Evolutionary conservation across 2,329 filamentous ascomycete genomes (phyloP).

Genomic region (Scytalidium lignicola): DNA sequence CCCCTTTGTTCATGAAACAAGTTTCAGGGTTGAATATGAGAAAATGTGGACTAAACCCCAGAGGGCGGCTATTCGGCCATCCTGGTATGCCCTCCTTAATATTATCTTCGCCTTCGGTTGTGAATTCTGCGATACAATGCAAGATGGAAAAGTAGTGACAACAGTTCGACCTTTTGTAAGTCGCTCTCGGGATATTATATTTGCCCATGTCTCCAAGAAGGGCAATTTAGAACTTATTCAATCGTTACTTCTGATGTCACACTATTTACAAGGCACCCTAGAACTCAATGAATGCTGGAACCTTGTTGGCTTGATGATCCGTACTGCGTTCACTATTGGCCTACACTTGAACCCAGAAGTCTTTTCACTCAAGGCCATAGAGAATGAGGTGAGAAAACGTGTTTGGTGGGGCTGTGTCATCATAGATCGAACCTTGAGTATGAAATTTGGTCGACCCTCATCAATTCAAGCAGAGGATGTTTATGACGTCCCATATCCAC

Average conservation of each 20-base stretch:
- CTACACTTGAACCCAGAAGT: constrained; percentile 15
- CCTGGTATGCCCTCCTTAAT: constrained; percentile 22
- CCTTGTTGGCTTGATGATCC: constrained; percentile 24
- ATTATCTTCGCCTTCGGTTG: constrained; percentile 27
- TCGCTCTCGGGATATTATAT: constrained; percentile 21
- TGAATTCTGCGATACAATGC: constrained; percentile 15
- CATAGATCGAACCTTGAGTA: background rate
- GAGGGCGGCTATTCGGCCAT: background rate
- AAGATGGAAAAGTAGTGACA: background rate
- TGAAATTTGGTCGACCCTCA: background rate
- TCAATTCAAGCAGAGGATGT: background rate
- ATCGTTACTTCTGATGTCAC: constrained; percentile 22
- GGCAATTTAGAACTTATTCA: constrained; percentile 24
- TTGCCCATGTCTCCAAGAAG: constrained; percentile 23
- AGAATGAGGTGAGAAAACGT: background rate
- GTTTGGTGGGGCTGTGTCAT: constrained; percentile 2
- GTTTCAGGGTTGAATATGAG: constrained; percentile 9
- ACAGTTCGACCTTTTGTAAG: constrained; percentile 24
- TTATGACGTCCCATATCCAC: constrained; percentile 13
- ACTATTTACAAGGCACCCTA: constrained; percentile 26
- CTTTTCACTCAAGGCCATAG: background rate
- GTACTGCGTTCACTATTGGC: constrained; percentile 25
- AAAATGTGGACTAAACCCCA: constrained; percentile 8
- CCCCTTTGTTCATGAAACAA: constrained; percentile 14
- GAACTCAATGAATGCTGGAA: constrained; percentile 28